A percentile compares a stretch with the other conserved stretches of the same genome.
Conservation (phyloP, 306 rosid genomes). For the Albizia julibrissin region DNA sequence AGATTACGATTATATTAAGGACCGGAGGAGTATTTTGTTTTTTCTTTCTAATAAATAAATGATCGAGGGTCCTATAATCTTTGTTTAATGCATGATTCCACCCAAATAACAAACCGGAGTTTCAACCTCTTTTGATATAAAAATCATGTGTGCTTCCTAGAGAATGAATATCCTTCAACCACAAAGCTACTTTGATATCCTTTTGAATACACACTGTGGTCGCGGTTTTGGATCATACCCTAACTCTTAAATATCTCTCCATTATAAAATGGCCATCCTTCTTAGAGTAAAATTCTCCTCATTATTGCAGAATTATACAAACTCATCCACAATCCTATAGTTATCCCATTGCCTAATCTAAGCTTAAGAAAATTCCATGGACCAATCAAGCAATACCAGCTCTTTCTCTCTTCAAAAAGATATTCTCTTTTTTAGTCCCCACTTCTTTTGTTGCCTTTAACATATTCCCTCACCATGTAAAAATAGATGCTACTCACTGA, state of each 20-base stretch:
- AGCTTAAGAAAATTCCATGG: constrained; percentile 34
- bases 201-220: constrained; percentile 27
- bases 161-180: neutral
- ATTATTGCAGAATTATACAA: constrained; percentile 32
- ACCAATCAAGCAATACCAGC: constrained; percentile 30
- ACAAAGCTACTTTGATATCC: neutral
- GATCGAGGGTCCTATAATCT: no score
- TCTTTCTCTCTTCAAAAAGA: constrained; percentile 18
- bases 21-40: no score
- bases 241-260: neutral
- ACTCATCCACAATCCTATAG: neutral
- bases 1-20: no score
- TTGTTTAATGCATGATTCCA: neutral
- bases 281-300: constrained; percentile 47
- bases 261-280: constrained; percentile 21
- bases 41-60: no score
- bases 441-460: constrained; percentile 44
- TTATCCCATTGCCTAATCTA: neutral
- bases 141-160: neutral
- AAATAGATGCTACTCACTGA: constrained; percentile 53
- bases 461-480: constrained; percentile 57
- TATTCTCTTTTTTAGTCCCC: constrained; percentile 68
- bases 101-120: no score
- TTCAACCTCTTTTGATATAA: no score
- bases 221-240: constrained; percentile 45